Percentiles rank a stretch among this genome's conserved stretches.
phyloP scores from a whole-genome alignment of 306 rosid genomes.

The Medicago ruthenica region DNA sequence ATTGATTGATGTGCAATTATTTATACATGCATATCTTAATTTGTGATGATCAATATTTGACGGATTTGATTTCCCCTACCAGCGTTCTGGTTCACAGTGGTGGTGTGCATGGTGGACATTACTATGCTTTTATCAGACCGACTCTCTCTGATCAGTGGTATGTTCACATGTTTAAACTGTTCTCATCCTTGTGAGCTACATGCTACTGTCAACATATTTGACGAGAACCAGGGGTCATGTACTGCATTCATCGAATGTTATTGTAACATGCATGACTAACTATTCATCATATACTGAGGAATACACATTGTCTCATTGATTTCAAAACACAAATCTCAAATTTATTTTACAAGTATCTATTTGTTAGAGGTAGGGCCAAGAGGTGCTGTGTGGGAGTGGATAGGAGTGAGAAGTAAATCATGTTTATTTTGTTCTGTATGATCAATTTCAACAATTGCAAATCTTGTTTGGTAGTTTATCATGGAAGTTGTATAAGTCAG shows the following conservation, averaged over 20 bases:
- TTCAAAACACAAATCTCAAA: constrained; percentile 1
- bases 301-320: constrained; percentile 1
- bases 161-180: constrained; percentile 38
- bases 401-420: constrained; percentile 9
- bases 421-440: neutral
- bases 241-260: constrained; percentile 13
- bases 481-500: constrained; percentile 7
- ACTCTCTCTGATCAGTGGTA: constrained; percentile 96
- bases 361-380: neutral
- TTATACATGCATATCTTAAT: neutral
- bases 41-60: constrained; percentile 35
- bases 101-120: constrained; percentile 99
- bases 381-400: constrained; percentile 29
- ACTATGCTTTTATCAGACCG: constrained; percentile 97
- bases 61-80: constrained; percentile 38
- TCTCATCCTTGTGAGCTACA: constrained; percentile 21
- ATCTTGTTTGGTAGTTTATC: constrained; percentile 12
- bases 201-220: constrained; percentile 21
- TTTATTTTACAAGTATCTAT: constrained; percentile 21
- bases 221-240: constrained; percentile 11
- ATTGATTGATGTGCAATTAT: neutral
- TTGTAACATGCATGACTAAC: neutral
- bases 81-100: constrained; percentile 99
- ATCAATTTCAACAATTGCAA: constrained; percentile 11
- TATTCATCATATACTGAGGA: neutral